Conservation (phyloP, 371 early-diverging fungal genomes). For the Actinomortierella wolfii region DNA sequence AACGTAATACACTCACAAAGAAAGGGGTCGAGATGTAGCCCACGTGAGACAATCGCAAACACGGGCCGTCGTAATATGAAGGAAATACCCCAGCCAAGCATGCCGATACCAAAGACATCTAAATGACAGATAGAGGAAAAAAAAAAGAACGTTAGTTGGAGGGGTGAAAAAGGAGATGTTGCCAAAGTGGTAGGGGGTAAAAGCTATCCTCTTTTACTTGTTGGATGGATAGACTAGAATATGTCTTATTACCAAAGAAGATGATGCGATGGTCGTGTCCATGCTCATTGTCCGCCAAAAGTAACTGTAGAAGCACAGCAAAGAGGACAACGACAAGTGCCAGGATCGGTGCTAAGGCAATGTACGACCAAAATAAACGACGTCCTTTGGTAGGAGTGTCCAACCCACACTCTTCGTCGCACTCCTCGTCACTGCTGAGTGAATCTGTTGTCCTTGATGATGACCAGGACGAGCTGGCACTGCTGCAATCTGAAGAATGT, state of each 20-base stretch:
- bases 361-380: constrained; percentile 32
- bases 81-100: constrained; percentile 34
- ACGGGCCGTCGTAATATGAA: constrained; percentile 36
- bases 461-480: too few relatives aligned
- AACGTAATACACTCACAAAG: too few relatives aligned
- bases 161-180: neutral
- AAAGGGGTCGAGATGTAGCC: constrained; percentile 1
- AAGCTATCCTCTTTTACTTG: neutral
- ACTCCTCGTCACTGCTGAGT: neutral
- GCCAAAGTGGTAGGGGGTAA: too few relatives aligned
- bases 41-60: constrained; percentile 16
- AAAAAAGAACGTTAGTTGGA: neutral
- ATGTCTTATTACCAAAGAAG: neutral
- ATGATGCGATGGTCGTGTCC: constrained; percentile 8
- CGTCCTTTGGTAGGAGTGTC: constrained; percentile 11
- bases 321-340: constrained; percentile 23
- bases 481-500: too few relatives aligned
- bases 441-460: neutral
- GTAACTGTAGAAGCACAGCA: constrained; percentile 18
- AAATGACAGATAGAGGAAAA: neutral
- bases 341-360: constrained; percentile 20
- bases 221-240: too few relatives aligned
- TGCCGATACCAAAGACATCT: constrained; percentile 33
- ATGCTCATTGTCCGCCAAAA: constrained; percentile 8
- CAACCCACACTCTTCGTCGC: neutral